phyloP scores from a whole-genome alignment of 495 filamentous ascomycete genomes.

The Aspergillus saccharolyticus region DNA sequence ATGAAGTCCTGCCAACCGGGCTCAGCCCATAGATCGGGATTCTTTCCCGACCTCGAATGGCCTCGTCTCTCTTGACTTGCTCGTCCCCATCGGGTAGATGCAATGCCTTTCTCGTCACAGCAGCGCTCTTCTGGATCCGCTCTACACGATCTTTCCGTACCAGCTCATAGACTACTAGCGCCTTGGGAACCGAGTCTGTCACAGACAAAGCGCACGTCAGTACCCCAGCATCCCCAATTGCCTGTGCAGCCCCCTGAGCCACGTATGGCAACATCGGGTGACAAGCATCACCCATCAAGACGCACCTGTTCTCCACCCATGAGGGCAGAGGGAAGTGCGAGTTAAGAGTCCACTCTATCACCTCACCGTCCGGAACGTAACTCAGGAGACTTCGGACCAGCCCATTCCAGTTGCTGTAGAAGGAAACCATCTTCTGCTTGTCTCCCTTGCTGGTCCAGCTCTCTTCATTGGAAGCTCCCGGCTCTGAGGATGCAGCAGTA shows the following conservation, averaged over 20 bases:
- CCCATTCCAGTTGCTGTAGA: neutral
- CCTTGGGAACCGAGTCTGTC: neutral
- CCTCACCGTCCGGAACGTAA: neutral
- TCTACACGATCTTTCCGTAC: neutral
- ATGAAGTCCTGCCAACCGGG: neutral
- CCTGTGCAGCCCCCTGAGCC: neutral
- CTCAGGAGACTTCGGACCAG: neutral
- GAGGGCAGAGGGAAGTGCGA: neutral
- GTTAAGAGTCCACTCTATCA: neutral
- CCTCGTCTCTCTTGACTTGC: neutral
- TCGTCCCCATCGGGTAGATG: neutral
- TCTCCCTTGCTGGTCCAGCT: neutral
- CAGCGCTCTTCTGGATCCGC: neutral
- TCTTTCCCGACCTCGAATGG: neutral
- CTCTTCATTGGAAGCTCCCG: neutral
- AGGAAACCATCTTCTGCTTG: neutral
- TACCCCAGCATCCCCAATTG: neutral
- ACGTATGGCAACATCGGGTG: neutral
- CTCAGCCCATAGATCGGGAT: neutral
- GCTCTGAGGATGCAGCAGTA: neutral
- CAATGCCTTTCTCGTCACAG: neutral
- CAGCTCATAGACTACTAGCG: neutral
- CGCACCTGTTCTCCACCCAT: neutral
- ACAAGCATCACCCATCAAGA: constrained; percentile 9
- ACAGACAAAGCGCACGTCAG: neutral